phyloP scores from a whole-genome alignment of 352 stramenopile species.

The Phytophthora agathidicida region DNA sequence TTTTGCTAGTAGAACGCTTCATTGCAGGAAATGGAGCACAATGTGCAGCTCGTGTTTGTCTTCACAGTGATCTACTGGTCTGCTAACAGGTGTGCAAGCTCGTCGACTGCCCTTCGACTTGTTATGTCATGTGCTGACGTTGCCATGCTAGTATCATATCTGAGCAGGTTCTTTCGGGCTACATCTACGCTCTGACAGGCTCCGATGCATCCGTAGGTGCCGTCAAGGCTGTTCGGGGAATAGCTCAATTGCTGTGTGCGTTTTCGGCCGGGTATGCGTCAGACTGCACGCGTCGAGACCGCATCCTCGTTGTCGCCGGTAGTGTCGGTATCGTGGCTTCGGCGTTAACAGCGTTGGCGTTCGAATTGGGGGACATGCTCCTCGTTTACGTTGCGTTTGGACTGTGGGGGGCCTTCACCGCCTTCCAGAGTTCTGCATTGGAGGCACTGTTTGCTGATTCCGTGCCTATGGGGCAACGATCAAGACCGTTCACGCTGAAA shows the following conservation, averaged over 20 bases:
- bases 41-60: constrained; percentile 72
- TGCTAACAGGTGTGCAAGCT: constrained; percentile 51
- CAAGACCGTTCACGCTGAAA: constrained; percentile 80
- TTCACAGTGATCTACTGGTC: constrained; percentile 75
- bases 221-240: constrained; percentile 53
- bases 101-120: neutral
- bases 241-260: constrained; percentile 58
- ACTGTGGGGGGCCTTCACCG: constrained; percentile 82
- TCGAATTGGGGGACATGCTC: constrained; percentile 46
- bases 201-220: constrained; percentile 54
- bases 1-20: neutral
- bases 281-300: constrained; percentile 61
- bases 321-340: constrained; percentile 45
- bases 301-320: constrained; percentile 47
- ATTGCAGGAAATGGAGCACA: constrained; percentile 54
- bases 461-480: constrained; percentile 66
- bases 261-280: constrained; percentile 62
- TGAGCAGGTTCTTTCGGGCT: constrained; percentile 62
- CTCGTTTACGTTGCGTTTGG: constrained; percentile 71
- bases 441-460: constrained; percentile 90
- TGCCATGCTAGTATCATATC: constrained; percentile 48
- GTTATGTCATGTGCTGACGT: constrained; percentile 13
- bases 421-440: constrained; percentile 74
- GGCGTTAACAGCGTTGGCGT: constrained; percentile 47
- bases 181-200: constrained; percentile 59